phyloP scores from a whole-genome alignment of 2,329 filamentous ascomycete species.

The Aspergillus sp. region DNA sequence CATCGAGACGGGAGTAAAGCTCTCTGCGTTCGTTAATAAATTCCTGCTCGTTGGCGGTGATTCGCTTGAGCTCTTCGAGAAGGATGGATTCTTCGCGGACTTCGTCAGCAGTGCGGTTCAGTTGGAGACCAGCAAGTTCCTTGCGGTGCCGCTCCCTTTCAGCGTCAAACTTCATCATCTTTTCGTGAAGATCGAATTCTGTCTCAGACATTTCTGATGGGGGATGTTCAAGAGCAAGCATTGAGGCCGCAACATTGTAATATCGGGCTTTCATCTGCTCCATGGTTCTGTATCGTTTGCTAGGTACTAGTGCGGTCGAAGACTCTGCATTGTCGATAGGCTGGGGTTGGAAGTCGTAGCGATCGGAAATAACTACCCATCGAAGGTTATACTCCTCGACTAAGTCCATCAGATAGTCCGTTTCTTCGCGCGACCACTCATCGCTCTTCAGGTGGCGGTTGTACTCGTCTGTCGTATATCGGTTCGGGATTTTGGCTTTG shows the following conservation, averaged over 20 bases:
- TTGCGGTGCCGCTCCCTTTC: constrained; percentile 78
- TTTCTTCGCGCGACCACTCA: constrained; percentile 90
- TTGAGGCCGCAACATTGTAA: constrained; percentile 79
- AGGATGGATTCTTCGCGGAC: constrained; percentile 89
- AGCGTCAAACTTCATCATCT: constrained; percentile 83
- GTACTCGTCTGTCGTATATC: constrained; percentile 86
- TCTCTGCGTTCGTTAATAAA: constrained; percentile 87
- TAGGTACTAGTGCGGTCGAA: constrained; percentile 35
- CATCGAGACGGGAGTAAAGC: constrained; percentile 82
- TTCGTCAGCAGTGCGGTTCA: constrained; percentile 80
- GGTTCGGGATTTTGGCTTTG: constrained; percentile 68
- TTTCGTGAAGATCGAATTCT: constrained; percentile 80
- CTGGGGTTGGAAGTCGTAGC: constrained; percentile 68
- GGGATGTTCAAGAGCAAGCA: constrained; percentile 78
- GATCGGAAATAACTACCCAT: constrained; percentile 89
- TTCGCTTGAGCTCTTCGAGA: constrained; percentile 86
- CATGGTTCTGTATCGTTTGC: constrained; percentile 63
- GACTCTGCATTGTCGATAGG: constrained; percentile 24
- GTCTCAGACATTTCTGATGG: constrained; percentile 82
- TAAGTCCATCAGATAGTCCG: constrained; percentile 80
- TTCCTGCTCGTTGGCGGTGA: constrained; percentile 79
- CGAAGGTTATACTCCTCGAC: constrained; percentile 79
- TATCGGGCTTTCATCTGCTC: constrained; percentile 92
- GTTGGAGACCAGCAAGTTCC: constrained; percentile 75
- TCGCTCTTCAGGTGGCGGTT: constrained; percentile 68